These are phyloP conservation scores for Collybia sp. DNA, from an alignment of 768 basidiomycete species.

Conservation along the genomic window DNA sequence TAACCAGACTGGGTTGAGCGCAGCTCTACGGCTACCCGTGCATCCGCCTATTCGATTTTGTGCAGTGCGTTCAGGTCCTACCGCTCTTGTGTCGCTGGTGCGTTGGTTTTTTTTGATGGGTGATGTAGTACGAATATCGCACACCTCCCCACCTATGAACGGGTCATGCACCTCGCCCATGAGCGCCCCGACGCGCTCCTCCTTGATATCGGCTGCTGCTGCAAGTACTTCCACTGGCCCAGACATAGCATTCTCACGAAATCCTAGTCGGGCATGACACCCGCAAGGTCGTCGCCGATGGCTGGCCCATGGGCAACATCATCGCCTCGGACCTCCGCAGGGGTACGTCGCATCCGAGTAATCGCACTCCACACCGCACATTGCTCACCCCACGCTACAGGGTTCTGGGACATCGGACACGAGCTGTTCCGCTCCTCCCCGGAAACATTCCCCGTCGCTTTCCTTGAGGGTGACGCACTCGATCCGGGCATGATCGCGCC, in stretches of 20 bases:
- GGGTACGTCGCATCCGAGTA: slow-evolving; percentile 14
- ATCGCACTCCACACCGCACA: too few relatives aligned
- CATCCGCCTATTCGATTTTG: too few relatives aligned
- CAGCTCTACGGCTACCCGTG: too few relatives aligned
- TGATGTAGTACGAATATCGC: slow-evolving; percentile 24
- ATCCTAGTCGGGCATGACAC: slow-evolving; percentile 26
- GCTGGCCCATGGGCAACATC: slow-evolving; percentile 22
- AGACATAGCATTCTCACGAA: background rate
- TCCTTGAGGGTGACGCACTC: slow-evolving; percentile 46
- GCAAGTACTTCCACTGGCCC: slow-evolving; percentile 10
- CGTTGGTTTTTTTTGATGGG: too few relatives aligned
- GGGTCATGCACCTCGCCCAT: slow-evolving; percentile 15
- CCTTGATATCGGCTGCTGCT: slow-evolving; percentile 30
- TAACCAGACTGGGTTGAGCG: too few relatives aligned
- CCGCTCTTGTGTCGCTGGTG: too few relatives aligned
- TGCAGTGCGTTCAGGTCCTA: too few relatives aligned
- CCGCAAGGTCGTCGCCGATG: slow-evolving; percentile 25
- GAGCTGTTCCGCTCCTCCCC: slow-evolving; percentile 42
- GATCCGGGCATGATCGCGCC: slow-evolving; percentile 32
- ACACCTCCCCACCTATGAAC: slow-evolving; percentile 20
- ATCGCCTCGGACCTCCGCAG: slow-evolving; percentile 25
- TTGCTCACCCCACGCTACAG: slow-evolving; percentile 18
- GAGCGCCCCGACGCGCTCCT: slow-evolving; percentile 18
- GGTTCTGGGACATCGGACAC: slow-evolving; percentile 53
- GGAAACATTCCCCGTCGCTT: slow-evolving; percentile 40